Conservation (phyloP, 176 grass and related monocot genomes). For the Calamus simplicifolius region DNA sequence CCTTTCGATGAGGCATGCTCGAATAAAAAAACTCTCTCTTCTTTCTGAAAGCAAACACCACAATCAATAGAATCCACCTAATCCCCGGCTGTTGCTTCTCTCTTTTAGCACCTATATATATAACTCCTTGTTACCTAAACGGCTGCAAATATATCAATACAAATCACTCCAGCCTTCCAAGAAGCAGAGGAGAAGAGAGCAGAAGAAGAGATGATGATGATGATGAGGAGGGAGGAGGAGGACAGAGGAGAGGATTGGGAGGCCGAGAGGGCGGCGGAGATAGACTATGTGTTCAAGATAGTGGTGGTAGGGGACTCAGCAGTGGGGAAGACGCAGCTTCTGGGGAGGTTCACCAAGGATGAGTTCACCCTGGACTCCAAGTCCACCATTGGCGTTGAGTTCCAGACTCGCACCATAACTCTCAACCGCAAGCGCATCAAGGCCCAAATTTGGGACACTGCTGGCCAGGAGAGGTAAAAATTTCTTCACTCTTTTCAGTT, state of each 20-base stretch:
- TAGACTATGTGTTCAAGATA: constrained; percentile 25
- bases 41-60: too few relatives aligned
- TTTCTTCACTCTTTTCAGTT: too few relatives aligned
- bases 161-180: too few relatives aligned
- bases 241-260: background rate
- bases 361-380: constrained; percentile 21
- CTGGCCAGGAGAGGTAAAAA: constrained; percentile 16
- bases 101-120: too few relatives aligned
- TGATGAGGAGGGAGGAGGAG: background rate
- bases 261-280: background rate
- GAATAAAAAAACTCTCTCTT: too few relatives aligned
- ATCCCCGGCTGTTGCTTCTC: too few relatives aligned
- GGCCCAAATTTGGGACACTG: constrained; percentile 23
- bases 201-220: too few relatives aligned
- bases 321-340: constrained; percentile 19
- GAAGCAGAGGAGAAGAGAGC: background rate
- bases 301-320: constrained; percentile 16
- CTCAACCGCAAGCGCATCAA: constrained; percentile 18
- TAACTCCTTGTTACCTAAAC: too few relatives aligned
- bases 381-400: constrained; percentile 22
- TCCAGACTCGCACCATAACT: constrained; percentile 13
- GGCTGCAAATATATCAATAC: too few relatives aligned
- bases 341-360: constrained; percentile 16
- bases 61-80: too few relatives aligned
- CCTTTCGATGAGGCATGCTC: too few relatives aligned